Percentiles rank a stretch among this genome's conserved stretches.
phyloP scores from a whole-genome alignment of 2,329 filamentous ascomycete genomes.

The Lecanicillium sp. region DNA sequence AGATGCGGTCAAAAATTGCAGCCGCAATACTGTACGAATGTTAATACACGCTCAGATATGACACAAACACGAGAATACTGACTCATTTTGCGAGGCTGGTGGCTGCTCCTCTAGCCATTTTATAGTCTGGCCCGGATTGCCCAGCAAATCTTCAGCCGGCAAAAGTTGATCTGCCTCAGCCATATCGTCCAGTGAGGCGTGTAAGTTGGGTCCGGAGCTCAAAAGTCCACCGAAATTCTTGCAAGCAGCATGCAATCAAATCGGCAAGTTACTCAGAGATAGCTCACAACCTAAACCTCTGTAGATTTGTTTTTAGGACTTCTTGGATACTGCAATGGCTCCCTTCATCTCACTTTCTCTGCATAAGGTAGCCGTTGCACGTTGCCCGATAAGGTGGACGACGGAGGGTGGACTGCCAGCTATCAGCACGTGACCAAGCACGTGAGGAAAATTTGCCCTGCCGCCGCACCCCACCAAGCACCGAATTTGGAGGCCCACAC shows the following conservation, averaged over 20 bases:
- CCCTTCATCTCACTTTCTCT: neutral
- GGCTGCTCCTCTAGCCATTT: slow-evolving; percentile 36
- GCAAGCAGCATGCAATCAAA: too few species aligned
- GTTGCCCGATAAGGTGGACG: too few species aligned
- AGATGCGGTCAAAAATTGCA: slow-evolving; percentile 37
- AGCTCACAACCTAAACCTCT: too few species aligned
- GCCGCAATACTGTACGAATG: slow-evolving; percentile 19
- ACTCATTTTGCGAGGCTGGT: slow-evolving; percentile 25
- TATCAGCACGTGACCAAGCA: slow-evolving; percentile 20
- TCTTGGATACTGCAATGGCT: too few species aligned
- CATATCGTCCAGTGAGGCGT: slow-evolving; percentile 14
- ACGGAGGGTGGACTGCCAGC: too few species aligned
- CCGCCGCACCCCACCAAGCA: slow-evolving; percentile 13
- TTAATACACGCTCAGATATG: neutral
- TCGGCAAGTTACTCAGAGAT: too few species aligned
- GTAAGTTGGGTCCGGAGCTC: slow-evolving; percentile 10
- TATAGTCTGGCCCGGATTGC: slow-evolving; percentile 26
- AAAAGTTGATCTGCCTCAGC: slow-evolving; percentile 12
- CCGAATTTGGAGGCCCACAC: slow-evolving; percentile 18
- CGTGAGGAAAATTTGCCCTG: slow-evolving; percentile 30
- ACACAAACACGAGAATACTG: slow-evolving; percentile 11
- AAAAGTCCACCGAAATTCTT: too few species aligned
- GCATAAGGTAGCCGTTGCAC: neutral
- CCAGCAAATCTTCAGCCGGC: slow-evolving; percentile 18
- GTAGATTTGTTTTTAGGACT: too few species aligned